Evolutionary conservation across 2,329 filamentous ascomycete genomes (phyloP), one percentile per base, ranked within the genome.

Genomic region (Graphilbum ipis-grandicollis): DNA sequence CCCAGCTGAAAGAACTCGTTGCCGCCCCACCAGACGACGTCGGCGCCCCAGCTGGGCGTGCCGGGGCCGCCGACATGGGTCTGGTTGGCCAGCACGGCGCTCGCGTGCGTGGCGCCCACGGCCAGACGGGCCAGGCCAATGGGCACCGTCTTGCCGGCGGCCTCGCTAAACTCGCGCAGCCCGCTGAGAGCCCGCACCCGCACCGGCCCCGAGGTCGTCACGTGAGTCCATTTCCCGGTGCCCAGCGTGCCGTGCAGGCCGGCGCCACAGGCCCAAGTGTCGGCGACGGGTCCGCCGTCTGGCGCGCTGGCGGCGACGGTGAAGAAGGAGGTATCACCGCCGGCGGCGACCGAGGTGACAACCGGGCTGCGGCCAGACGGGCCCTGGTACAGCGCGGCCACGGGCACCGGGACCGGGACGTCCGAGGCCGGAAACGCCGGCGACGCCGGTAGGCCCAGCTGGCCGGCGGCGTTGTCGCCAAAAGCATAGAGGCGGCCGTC

Each of bases 1-100:
- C 90, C 90, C 19, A 98, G 70, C 57, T 98, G 90, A 55, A 80
- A 94, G 52, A 78, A 72, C 59, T 96, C 86, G 50, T 96, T 98
- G 37, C 84, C 84, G 43, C 90, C 90, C 83, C 86, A 98, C 64
- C 83, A 92, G 2, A 96, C 55, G 22, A 86, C 76, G 52, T 96
- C 90, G 5, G 79, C 75, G 34, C 90, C 90, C 72, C 77, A 93
- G 52, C 90, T 86, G 2, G 76, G 83, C 48, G 85, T 14, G 48
- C 62, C 37, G 52, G 57, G 42, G 48, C 53, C 2, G 65, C 59
- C 2, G 6, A 85, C 65, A 37, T 75, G 65, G 1, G 81, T 81
- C 22, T 79, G 70, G 51, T 94, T 94, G 50, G 75, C 69, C 73
- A 96, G 76, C 9, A 90, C 67, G 2, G 84, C 88, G 1, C 82